Evolutionary conservation across 2,329 filamentous ascomycete species (phyloP).

Genomic region (Lasiodiplodia theobromae): DNA sequence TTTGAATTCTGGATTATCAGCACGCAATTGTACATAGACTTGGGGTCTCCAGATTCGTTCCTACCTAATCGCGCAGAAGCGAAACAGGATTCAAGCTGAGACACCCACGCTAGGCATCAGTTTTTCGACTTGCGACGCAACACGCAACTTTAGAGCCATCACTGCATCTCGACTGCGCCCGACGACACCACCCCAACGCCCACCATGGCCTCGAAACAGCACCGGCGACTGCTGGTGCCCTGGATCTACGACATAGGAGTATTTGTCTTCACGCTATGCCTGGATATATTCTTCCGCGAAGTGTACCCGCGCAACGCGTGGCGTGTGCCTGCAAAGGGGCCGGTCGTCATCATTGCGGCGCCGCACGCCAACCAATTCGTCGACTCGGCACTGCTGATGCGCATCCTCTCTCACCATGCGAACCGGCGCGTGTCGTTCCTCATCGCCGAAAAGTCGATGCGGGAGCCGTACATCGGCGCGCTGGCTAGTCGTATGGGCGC

Average conservation of each 20-base stretch:
- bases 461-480: conserved; percentile 25
- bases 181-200: neutral
- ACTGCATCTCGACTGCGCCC: neutral
- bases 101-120: neutral
- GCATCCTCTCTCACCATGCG: conserved; percentile 25
- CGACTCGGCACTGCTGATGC: conserved; percentile 28
- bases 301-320: conserved; percentile 22
- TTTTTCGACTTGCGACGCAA: neutral
- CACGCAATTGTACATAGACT: neutral
- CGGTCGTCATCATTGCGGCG: conserved; percentile 28
- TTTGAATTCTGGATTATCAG: neutral
- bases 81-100: neutral
- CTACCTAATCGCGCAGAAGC: neutral
- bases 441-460: conserved; percentile 30
- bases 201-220: conserved; percentile 4
- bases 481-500: conserved; percentile 26
- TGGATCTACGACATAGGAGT: conserved; percentile 27
- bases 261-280: conserved; percentile 26
- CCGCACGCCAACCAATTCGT: conserved; percentile 31
- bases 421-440: conserved; percentile 27
- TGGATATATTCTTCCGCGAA: conserved; percentile 32
- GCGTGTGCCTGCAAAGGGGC: conserved; percentile 20
- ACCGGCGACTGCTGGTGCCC: conserved; percentile 24
- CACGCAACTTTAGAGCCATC: neutral
- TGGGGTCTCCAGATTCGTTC: neutral